Conservation (phyloP, 2,329 filamentous ascomycete species). For the Lecanosticta acicola region DNA sequence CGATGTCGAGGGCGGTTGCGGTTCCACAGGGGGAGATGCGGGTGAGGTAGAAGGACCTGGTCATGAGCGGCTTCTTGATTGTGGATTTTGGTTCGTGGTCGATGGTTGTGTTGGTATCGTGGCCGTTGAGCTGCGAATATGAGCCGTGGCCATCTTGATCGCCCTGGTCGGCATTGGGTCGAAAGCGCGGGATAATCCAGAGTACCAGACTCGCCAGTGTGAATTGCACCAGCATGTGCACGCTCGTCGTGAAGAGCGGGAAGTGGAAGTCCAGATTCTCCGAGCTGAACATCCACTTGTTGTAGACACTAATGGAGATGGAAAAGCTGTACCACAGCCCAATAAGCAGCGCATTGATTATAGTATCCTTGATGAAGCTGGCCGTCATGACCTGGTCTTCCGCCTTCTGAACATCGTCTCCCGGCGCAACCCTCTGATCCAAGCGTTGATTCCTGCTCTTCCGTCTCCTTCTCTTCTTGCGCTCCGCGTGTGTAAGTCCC, state of each 20-base stretch:
- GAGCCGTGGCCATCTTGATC: conserved; percentile 4
- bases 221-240: conserved; percentile 97
- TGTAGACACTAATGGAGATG: conserved; percentile 92
- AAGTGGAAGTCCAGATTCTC: conserved; percentile 84
- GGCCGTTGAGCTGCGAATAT: conserved; percentile 16
- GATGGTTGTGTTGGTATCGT: conserved; percentile 10
- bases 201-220: conserved; percentile 69
- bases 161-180: conserved; percentile 48
- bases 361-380: conserved; percentile 61
- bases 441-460: conserved; percentile 60
- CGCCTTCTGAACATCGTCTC: conserved; percentile 51
- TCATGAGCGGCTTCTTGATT: conserved; percentile 61
- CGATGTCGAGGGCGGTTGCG: conserved; percentile 92
- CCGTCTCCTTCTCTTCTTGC: conserved; percentile 56
- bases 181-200: conserved; percentile 73
- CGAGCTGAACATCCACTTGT: conserved; percentile 99
- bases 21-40: conserved; percentile 86
- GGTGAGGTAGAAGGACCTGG: conserved; percentile 83
- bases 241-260: conserved; percentile 87
- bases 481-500: conserved; percentile 68
- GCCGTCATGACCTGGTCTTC: conserved; percentile 65
- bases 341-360: conserved; percentile 77
- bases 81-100: conserved; percentile 5
- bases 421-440: conserved; percentile 62
- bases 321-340: conserved; percentile 86